These are phyloP conservation scores for Strobilomyces echinocephalus DNA, from an alignment of 768 basidiomycete genomes.

Conservation along the genomic window DNA sequence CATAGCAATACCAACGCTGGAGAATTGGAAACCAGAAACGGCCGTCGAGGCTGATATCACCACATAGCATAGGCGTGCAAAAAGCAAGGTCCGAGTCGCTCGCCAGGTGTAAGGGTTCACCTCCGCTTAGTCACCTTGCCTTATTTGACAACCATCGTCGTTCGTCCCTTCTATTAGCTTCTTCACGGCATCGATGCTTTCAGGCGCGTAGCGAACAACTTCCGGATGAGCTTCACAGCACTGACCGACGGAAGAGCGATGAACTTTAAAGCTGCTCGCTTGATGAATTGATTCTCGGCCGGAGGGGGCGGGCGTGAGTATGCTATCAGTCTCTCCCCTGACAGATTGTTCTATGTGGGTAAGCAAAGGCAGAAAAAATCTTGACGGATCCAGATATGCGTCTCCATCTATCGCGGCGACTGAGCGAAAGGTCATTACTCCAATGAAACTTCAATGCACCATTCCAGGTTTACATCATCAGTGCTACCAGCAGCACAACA, in stretches of 20 bases:
- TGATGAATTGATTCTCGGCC: conserved; percentile 39
- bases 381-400: conserved; percentile 37
- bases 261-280: background rate
- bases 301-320: conserved; percentile 40
- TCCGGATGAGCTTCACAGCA: too few relatives aligned
- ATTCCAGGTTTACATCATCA: background rate
- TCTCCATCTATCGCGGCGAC: conserved; percentile 17
- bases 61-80: conserved; percentile 33
- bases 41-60: conserved; percentile 28
- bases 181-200: too few relatives aligned
- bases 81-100: conserved; percentile 10
- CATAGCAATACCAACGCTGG: conserved; percentile 34
- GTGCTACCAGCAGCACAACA: too few relatives aligned
- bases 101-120: conserved; percentile 20
- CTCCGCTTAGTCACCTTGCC: conserved; percentile 22
- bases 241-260: too few relatives aligned
- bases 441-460: background rate
- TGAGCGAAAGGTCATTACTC: background rate
- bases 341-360: conserved; percentile 7
- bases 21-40: conserved; percentile 22
- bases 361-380: conserved; percentile 30
- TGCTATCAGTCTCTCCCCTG: conserved; percentile 21
- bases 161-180: background rate
- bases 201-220: too few relatives aligned
- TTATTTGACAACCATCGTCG: conserved; percentile 18